phyloP scores from a whole-genome alignment of 345 rosid species.

The Cardamine resedifolia region DNA sequence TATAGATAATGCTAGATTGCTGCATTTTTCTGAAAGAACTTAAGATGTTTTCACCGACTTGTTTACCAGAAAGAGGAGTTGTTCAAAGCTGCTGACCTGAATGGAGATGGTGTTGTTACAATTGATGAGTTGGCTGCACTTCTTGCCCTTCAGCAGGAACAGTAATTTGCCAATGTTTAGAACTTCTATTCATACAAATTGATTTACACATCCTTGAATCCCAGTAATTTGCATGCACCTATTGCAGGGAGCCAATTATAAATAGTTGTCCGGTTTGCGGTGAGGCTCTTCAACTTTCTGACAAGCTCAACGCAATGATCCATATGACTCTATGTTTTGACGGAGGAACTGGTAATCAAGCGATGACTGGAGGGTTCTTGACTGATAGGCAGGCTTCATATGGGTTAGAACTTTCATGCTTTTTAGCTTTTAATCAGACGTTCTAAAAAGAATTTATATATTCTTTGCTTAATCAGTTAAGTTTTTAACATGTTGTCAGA shows the following conservation, averaged over 20 bases:
- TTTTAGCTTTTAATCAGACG: not conserved
- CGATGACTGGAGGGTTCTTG: slow-evolving; percentile 94
- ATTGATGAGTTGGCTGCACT: slow-evolving; percentile 92
- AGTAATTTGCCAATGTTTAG: slow-evolving; percentile 47
- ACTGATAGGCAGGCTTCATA: slow-evolving; percentile 95
- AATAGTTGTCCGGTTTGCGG: slow-evolving; percentile 94
- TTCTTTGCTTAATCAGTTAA: slow-evolving; percentile 16
- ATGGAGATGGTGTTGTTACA: slow-evolving; percentile 87
- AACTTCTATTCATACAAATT: not conserved
- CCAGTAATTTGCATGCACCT: slow-evolving; percentile 1
- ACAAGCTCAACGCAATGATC: slow-evolving; percentile 76
- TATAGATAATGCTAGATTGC: slow-evolving; percentile 6
- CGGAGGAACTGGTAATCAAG: slow-evolving; percentile 94
- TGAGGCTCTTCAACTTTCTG: slow-evolving; percentile 69
- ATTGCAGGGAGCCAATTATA: slow-evolving; percentile 74
- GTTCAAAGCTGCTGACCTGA: slow-evolving; percentile 84
- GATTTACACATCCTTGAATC: slow-evolving; percentile 10
- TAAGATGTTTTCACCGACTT: slow-evolving; percentile 16
- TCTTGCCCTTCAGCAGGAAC: slow-evolving; percentile 82
- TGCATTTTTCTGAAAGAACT: slow-evolving; percentile 1
- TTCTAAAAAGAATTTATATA: not conserved
- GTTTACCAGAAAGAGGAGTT: slow-evolving; percentile 80
- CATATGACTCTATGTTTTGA: slow-evolving; percentile 94
- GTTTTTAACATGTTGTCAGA: slow-evolving; percentile 41
- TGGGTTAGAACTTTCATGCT: slow-evolving; percentile 55